Evolutionary conservation across 1,284 basidiomycete species (phyloP).

Genomic region (Clitocybe nebularis): DNA sequence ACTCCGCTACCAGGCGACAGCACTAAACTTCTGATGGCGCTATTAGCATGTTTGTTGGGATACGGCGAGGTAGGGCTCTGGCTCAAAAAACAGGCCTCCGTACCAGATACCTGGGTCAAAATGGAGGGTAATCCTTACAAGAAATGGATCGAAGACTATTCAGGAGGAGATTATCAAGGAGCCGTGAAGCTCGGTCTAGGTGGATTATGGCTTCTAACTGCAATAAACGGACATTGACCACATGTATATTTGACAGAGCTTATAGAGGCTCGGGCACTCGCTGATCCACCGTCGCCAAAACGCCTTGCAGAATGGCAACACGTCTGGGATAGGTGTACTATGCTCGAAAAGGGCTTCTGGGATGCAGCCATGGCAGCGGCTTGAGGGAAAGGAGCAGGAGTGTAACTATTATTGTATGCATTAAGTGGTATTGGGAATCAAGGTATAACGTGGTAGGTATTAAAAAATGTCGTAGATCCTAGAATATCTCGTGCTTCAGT

Average conservation of each 20-base stretch:
- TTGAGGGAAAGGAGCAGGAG: neutral
- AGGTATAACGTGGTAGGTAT: no score
- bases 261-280: constrained; percentile 51
- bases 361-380: constrained; percentile 65
- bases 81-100: constrained; percentile 55
- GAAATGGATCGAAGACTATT: constrained; percentile 84
- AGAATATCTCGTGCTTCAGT: no score
- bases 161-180: constrained; percentile 63
- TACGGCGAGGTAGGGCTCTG: constrained; percentile 94
- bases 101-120: constrained; percentile 49
- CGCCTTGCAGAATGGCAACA: constrained; percentile 65
- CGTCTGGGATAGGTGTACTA: constrained; percentile 78
- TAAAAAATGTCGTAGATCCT: no score
- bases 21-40: constrained; percentile 73
- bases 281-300: constrained; percentile 60
- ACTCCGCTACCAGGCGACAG: constrained; percentile 52
- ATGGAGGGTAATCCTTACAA: constrained; percentile 70
- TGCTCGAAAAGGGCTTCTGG: constrained; percentile 88
- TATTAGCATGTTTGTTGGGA: constrained; percentile 85
- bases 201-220: constrained; percentile 31
- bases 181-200: constrained; percentile 74
- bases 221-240: no score
- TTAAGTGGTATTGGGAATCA: no score
- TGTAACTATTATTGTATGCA: no score
- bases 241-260: no score